Evolutionary conservation across 2,329 filamentous ascomycete species (phyloP), one percentile per base, ranked within the genome.

Genomic region (Cadophora sp.): DNA sequence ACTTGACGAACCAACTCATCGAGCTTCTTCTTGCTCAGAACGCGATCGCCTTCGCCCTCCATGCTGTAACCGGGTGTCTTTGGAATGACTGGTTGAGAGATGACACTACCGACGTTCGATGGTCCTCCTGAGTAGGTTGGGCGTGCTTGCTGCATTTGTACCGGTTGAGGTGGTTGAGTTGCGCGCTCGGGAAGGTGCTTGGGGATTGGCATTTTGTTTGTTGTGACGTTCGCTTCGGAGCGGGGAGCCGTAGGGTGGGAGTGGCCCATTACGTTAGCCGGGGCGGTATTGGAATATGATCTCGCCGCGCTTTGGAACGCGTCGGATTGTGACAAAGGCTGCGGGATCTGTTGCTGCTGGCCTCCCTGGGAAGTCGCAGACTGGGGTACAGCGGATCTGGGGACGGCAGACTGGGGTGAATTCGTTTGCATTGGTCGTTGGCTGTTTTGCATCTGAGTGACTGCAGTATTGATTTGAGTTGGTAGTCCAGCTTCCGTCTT

Each of bases 21-120:
- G 48, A 99, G 85, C 81, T 97, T 98, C 82, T 97, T 96, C 87
- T 97, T 97, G 81, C 91, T 96, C n/a, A 99, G 83, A 0, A 99
- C 91, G 51, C 94, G 90, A 75, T 97, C 94, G 30, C 93, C 94
- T 76, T 97, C 94, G 36, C 93, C 92, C 77, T 98, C 95, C 66
- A 97, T 89, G 65, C 93, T 92, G 78, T 93, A 97, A 0, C 89
- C 88, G 0, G 94, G 93, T 53, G 93, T 88, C 76, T 94, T 94
- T 64, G 89, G 83, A 68, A 98, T 86, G 1, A 93, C 92, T 0
- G 96, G 94, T 75, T 97, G 94, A 61, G 90, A 90, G 85, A 97
- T 92, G 59, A 96, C 90, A 62, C 91, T 91, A 0, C 91, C 86
- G 7, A 89, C 89, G 70, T 91, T 92, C 62, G 88, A 89, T 20